Evolutionary conservation across 148 eudicot species (phyloP).

Genomic region (Polygonum maritimum): DNA sequence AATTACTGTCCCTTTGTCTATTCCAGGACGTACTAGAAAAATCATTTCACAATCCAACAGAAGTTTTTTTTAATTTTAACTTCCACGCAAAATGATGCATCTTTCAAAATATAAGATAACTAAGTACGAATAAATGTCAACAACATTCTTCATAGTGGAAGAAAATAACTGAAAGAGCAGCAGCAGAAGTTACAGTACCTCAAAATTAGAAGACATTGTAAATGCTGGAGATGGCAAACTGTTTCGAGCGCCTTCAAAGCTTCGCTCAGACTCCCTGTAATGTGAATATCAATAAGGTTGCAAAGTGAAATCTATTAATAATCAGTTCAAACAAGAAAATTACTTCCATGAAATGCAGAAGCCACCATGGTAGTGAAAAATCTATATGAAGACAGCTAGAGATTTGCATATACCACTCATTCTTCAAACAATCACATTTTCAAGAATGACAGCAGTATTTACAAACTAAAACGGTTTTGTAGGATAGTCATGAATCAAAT

Average conservation of each 20-base stretch:
- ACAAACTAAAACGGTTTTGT: background rate
- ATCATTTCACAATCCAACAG: background rate
- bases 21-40: background rate
- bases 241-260: constrained; percentile 41
- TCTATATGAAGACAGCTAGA: background rate
- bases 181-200: constrained; percentile 31
- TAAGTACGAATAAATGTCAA: background rate
- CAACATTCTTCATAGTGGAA: background rate
- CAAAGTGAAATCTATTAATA: background rate
- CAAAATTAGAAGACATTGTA: constrained; percentile 70
- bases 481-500: background rate
- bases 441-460: background rate
- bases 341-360: background rate
- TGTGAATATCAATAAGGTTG: constrained; percentile 2
- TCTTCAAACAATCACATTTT: background rate
- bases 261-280: constrained; percentile 41
- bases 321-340: background rate
- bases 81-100: background rate
- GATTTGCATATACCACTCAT: background rate
- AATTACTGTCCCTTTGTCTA: background rate
- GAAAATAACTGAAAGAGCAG: background rate
- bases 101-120: background rate
- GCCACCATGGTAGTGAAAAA: background rate
- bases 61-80: too few species aligned
- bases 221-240: constrained; percentile 40